Conservation (phyloP, 2,329 filamentous ascomycete genomes). For the Sporothrix humicola region DNA sequence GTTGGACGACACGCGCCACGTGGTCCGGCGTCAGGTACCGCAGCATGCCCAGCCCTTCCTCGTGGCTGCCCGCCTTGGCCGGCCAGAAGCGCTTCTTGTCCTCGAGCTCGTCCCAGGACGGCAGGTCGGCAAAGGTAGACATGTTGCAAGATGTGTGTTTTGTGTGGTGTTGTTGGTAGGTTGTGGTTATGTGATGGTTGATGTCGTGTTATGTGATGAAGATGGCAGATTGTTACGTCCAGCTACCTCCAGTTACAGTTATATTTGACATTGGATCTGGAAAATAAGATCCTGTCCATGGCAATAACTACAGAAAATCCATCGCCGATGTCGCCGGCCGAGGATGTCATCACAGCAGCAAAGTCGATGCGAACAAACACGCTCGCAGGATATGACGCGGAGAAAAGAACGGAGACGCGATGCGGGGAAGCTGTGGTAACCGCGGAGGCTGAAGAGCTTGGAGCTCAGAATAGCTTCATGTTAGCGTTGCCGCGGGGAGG, state of each 20-base stretch:
- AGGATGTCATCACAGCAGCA: not conserved
- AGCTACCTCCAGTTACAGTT: not conserved
- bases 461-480: not conserved
- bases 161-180: not conserved
- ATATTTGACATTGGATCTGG: not conserved
- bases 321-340: conserved; percentile 15
- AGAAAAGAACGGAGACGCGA: not conserved
- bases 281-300: not conserved
- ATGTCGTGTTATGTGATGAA: not conserved
- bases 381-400: not conserved
- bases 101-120: conserved; percentile 28
- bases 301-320: not conserved
- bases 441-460: not conserved
- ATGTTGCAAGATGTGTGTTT: not conserved
- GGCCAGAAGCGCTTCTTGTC: conserved; percentile 44
- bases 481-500: not conserved
- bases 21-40: conserved; percentile 54
- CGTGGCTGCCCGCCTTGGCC: conserved; percentile 52
- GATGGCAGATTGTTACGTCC: not conserved
- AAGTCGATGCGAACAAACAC: not conserved
- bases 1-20: conserved; percentile 48
- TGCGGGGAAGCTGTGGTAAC: conserved; percentile 3
- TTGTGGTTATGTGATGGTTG: not conserved
- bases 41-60: conserved; percentile 51
- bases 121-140: conserved; percentile 21